Evolutionary conservation across 1,284 basidiomycete species (phyloP).

Genomic region (Rhodotorula sp.): DNA sequence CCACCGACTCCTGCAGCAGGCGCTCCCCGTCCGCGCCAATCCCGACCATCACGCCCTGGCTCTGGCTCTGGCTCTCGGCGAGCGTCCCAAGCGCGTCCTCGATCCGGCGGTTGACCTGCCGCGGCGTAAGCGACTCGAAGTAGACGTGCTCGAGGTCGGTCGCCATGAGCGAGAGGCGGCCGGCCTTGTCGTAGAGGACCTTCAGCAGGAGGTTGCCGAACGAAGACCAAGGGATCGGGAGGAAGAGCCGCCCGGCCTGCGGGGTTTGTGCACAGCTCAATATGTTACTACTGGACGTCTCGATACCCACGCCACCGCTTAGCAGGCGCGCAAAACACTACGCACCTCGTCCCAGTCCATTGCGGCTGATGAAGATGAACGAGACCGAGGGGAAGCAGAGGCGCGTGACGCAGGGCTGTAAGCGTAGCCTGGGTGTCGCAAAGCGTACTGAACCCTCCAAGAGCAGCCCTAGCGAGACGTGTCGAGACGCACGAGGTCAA

Average conservation of each 20-base stretch:
- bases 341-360: slow-evolving; percentile 17
- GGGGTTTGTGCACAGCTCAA: background rate
- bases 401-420: no score
- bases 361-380: background rate
- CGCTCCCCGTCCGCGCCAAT: slow-evolving; percentile 19
- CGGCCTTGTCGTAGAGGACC: background rate
- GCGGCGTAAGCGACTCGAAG: slow-evolving; percentile 18
- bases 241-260: slow-evolving; percentile 3
- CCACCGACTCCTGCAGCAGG: background rate
- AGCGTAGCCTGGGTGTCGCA: no score
- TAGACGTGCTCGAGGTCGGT: slow-evolving; percentile 18
- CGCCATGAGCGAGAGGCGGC: slow-evolving; percentile 16
- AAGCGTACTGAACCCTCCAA: no score
- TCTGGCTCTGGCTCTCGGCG: background rate
- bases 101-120: slow-evolving; percentile 14
- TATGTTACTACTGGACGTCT: background rate
- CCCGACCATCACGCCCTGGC: slow-evolving; percentile 11
- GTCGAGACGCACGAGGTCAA: no score
- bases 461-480: no score
- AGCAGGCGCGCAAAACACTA: background rate
- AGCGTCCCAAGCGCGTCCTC: slow-evolving; percentile 7
- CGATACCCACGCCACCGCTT: no score
- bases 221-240: slow-evolving; percentile 2
- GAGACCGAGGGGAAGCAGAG: background rate
- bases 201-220: slow-evolving; percentile 16